Conservation (phyloP, 805 yeast species). For the Yamadazyma sp. region DNA sequence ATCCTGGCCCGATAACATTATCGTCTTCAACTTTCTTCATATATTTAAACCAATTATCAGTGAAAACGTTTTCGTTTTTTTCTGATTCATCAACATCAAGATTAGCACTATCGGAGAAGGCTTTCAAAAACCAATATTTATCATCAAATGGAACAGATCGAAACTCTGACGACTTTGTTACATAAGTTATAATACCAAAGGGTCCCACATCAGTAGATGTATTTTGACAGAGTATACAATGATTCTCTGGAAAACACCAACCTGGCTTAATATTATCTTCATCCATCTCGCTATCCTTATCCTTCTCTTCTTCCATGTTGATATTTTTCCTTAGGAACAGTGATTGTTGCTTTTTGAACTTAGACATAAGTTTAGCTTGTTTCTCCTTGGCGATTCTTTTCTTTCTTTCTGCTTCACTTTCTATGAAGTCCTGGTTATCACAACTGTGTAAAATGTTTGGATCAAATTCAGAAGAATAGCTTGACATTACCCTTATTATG, state of each 20-base stretch:
- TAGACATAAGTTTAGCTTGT: slow-evolving; percentile 69
- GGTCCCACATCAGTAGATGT: slow-evolving; percentile 62
- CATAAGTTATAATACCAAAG: slow-evolving; percentile 70
- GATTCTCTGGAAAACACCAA: slow-evolving; percentile 72
- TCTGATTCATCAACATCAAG: slow-evolving; percentile 35
- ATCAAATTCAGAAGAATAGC: slow-evolving; percentile 26
- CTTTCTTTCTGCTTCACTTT: slow-evolving; percentile 52
- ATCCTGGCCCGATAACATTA: slow-evolving; percentile 69
- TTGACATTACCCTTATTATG: too few species aligned
- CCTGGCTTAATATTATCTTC: slow-evolving; percentile 31
- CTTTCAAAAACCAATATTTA: slow-evolving; percentile 61
- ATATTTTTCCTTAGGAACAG: slow-evolving; percentile 60
- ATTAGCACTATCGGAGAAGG: slow-evolving; percentile 49
- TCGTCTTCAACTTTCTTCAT: slow-evolving; percentile 34
- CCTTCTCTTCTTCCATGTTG: slow-evolving; percentile 21
- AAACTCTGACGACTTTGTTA: slow-evolving; percentile 56
- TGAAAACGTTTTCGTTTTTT: slow-evolving; percentile 14
- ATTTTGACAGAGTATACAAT: slow-evolving; percentile 81
- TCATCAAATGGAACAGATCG: slow-evolving; percentile 63
- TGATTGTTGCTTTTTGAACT: slow-evolving; percentile 75
- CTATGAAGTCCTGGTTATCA: slow-evolving; percentile 15
- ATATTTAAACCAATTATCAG: slow-evolving; percentile 35
- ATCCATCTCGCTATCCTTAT: slow-evolving; percentile 42
- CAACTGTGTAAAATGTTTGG: slow-evolving; percentile 17
- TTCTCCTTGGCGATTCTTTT: slow-evolving; percentile 68